These are phyloP conservation scores for Adansonia gregorii DNA, from an alignment of 441 rosid genomes.

Conservation along the genomic window DNA sequence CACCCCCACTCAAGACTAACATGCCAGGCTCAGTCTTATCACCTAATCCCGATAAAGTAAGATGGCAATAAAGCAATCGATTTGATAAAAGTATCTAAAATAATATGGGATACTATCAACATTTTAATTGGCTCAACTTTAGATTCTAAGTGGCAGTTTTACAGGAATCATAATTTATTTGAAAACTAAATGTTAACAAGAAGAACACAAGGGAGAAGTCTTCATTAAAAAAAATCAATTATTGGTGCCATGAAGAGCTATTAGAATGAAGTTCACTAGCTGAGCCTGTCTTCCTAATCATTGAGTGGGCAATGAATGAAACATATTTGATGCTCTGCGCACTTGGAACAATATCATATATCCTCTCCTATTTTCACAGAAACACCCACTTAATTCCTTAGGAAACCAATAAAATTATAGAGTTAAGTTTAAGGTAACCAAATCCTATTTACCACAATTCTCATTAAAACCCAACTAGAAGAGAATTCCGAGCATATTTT, in stretches of 20 bases:
- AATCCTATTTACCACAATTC: background rate
- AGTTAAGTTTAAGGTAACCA: background rate
- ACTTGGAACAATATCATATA: background rate
- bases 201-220: background rate
- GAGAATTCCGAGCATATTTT: background rate
- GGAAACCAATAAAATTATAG: background rate
- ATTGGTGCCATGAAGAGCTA: background rate
- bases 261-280: constrained; percentile 3
- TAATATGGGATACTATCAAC: background rate
- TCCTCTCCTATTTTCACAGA: constrained; percentile 9
- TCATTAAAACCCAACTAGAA: background rate
- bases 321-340: constrained; percentile 17
- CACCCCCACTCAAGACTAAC: background rate
- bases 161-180: background rate
- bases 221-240: background rate
- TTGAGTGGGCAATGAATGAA: constrained; percentile 8
- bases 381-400: constrained; percentile 8
- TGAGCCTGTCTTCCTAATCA: background rate
- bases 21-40: background rate
- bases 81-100: background rate
- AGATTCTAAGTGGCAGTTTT: background rate
- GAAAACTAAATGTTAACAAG: background rate
- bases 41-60: background rate
- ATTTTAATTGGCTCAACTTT: constrained; percentile 1
- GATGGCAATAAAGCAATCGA: background rate